Conservation (phyloP, 2,329 filamentous ascomycete species). For the Epichloe scottii region DNA sequence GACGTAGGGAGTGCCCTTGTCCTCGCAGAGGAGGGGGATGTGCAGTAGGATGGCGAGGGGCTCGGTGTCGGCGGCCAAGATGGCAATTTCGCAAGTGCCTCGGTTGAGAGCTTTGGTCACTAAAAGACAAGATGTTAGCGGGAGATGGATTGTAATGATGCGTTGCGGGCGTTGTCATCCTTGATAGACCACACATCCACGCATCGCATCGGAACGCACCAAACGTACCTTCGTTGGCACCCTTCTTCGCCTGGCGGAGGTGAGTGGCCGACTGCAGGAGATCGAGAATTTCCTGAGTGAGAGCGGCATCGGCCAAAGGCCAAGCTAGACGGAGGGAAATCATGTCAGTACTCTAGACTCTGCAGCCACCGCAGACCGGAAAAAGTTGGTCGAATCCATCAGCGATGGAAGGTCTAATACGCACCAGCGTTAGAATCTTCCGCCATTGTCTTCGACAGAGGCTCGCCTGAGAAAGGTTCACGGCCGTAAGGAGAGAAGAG, state of each 20-base stretch:
- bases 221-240: slow-evolving; percentile 57
- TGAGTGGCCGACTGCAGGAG: slow-evolving; percentile 62
- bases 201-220: background rate
- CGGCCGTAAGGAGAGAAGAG: slow-evolving; percentile 28
- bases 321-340: slow-evolving; percentile 34
- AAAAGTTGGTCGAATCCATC: background rate
- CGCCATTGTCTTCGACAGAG: slow-evolving; percentile 14
- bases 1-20: slow-evolving; percentile 56
- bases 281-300: slow-evolving; percentile 74
- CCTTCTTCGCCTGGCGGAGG: slow-evolving; percentile 70
- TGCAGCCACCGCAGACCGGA: background rate
- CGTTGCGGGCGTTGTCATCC: no score
- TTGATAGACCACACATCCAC: background rate
- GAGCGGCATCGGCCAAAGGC: slow-evolving; percentile 59
- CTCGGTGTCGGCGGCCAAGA: slow-evolving; percentile 78
- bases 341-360: background rate
- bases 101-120: slow-evolving; percentile 80
- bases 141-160: background rate
- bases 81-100: slow-evolving; percentile 78
- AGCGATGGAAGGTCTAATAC: background rate
- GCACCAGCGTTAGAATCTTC: slow-evolving; percentile 15
- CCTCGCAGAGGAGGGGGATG: slow-evolving; percentile 77
- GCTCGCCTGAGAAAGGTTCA: slow-evolving; percentile 38
- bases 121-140: slow-evolving; percentile 9
- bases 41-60: slow-evolving; percentile 83